Evolutionary conservation across 768 basidiomycete species (phyloP).

Genomic region (Tylopilus subfusipes): DNA sequence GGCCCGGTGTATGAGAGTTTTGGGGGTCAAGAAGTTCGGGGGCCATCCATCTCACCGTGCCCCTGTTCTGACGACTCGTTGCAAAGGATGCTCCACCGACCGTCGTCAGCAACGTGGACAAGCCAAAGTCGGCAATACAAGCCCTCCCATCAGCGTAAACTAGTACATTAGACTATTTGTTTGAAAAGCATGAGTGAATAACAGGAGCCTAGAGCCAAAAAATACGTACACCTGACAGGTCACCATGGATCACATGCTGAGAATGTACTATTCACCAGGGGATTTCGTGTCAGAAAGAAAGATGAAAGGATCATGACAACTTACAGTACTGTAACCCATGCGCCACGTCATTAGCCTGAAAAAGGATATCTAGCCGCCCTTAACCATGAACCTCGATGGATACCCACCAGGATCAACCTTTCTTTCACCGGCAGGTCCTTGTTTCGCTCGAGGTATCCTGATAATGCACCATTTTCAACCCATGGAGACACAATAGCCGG

Average conservation of each 20-base stretch:
- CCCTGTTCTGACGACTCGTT: neutral
- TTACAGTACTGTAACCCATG: neutral
- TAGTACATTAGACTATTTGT: neutral
- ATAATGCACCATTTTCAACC: neutral
- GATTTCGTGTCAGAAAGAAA: neutral
- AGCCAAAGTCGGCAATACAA: conserved; percentile 6
- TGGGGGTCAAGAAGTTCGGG: neutral
- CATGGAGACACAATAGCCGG: neutral
- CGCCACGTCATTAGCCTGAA: neutral
- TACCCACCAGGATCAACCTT: neutral
- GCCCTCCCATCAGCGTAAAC: neutral
- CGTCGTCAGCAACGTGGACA: neutral
- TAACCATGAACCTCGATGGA: neutral
- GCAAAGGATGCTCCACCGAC: neutral
- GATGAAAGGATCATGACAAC: neutral
- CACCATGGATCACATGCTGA: neutral
- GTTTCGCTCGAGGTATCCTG: neutral
- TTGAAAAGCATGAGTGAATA: neutral
- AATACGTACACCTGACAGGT: neutral
- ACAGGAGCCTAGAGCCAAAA: neutral
- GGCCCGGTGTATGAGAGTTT: neutral
- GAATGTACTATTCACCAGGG: neutral
- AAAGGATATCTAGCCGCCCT: neutral
- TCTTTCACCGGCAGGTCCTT: neutral
- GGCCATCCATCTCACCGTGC: neutral